Conservation (phyloP, 116 monocot genomes). For the Thalassia testudinum region DNA sequence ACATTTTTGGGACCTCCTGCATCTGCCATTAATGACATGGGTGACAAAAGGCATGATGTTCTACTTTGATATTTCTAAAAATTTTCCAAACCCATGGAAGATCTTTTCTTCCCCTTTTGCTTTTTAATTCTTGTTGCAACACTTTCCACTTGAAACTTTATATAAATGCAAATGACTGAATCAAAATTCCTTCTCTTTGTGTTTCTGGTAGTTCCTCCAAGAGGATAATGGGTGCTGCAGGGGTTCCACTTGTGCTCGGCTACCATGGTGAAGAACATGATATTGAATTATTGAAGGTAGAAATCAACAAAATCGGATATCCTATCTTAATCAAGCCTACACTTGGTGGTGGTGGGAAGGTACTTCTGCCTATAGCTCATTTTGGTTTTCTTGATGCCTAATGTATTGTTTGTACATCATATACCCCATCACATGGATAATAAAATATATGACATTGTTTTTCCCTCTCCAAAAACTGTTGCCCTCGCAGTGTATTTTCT, state of each 20-base stretch:
- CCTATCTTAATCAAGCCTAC: constrained; percentile 94
- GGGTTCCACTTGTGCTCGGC: constrained; percentile 94
- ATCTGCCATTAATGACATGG: constrained; percentile 95
- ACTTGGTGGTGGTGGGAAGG: constrained; percentile 98
- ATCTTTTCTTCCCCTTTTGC: background rate
- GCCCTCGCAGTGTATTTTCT: too few relatives aligned
- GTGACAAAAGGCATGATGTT: constrained; percentile 72
- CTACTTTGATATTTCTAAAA: background rate
- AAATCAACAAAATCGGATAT: constrained; percentile 92
- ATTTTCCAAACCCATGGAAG: too few relatives aligned
- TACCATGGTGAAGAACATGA: constrained; percentile 86
- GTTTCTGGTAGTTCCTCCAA: constrained; percentile 63
- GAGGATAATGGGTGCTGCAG: constrained; percentile 91
- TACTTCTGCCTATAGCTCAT: constrained; percentile 3
- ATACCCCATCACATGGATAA: too few relatives aligned
- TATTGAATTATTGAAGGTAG: constrained; percentile 55
- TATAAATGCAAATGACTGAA: too few relatives aligned
- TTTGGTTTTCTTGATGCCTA: background rate
- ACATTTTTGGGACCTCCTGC: constrained; percentile 93
- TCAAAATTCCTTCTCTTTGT: background rate
- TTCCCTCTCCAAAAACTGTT: too few relatives aligned
- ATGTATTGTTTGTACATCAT: too few relatives aligned
- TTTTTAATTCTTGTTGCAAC: background rate
- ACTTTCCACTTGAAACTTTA: too few relatives aligned
- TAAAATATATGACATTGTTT: too few relatives aligned